Base-by-base conservation (phyloP, 805 yeast species). In the Starmerella powellii region DNA sequence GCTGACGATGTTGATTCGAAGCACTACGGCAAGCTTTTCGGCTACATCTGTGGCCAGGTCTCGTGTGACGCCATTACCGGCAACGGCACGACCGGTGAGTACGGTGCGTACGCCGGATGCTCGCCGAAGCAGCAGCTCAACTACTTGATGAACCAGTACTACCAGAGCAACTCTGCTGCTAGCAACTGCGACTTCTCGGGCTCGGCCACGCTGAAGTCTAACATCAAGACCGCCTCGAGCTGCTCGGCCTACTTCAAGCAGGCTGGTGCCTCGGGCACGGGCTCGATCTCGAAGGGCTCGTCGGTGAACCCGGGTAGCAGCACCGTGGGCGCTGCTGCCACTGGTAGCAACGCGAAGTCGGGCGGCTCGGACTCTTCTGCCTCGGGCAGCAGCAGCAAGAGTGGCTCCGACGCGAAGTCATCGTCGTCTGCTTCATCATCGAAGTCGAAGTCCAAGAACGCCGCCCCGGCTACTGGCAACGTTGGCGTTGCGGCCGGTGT, bases 61-160 rank as follows among this genome's bases (percentile, higher is more conserved):
- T 73, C 71, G 56, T 83, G 94, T 63, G 59, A 65, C 21, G 85
- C 70, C 23, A 79, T 82, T 50, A 57, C 61, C 40, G 69, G 69
- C 37, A 71, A 81, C 63, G 87, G 80, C 50, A 62, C 71, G 31
- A 56, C 61, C 27, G 94, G 94, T 45, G 55, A 52, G 3, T 83
- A 81, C 58, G 94, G 94, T 53, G 70, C 73, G n/a, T 72, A 64
- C 61, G 77, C 86, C 2, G 79, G 66, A 72, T 84, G 94, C 63
- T 67, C 74, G 33, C 68, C 79, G 50, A 72, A 76, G 65, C 80
- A 78, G 41, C 75, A 79, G 65, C 69, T 83, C 54, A 73, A 79
- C 42, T 82, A 62, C 63, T 61, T 80, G 44, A 63, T 83, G 61
- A 77, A 81, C 67, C 61, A 62, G 48, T 82, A 82, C 68, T 76